A percentile compares a stretch with the other conserved stretches of the same genome.
These are phyloP conservation scores for Taiozyma onychis DNA, from an alignment of 1,139 yeast genomes.

Conservation along the genomic window DNA sequence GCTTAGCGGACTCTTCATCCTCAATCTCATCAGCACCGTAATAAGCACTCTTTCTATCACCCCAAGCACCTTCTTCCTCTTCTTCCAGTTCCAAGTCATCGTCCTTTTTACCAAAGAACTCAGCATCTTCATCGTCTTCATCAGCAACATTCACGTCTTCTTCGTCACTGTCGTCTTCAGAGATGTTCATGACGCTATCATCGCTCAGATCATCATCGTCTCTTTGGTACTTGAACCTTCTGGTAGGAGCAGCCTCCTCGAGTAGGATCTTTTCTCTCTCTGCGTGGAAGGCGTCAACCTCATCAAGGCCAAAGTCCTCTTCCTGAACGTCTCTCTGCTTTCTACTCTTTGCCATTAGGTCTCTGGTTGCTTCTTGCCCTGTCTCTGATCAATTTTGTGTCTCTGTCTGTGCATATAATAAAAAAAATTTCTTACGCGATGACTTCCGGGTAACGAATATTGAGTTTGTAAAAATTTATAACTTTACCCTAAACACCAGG, in stretches of 20 bases:
- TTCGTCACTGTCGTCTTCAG: conserved; percentile 39
- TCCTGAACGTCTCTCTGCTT: conserved; percentile 5
- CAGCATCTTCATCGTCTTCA: conserved; percentile 46
- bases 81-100: conserved; percentile 44
- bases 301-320: conserved; percentile 43
- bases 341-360: background rate
- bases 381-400: background rate
- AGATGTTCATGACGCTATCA: conserved; percentile 38
- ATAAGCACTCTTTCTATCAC: conserved; percentile 63
- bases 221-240: conserved; percentile 26
- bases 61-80: conserved; percentile 73
- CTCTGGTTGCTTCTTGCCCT: background rate
- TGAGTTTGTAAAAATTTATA: background rate
- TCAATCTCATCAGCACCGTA: conserved; percentile 78
- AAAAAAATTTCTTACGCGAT: conserved; percentile 10
- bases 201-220: conserved; percentile 43
- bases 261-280: conserved; percentile 56
- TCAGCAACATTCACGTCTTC: conserved; percentile 48
- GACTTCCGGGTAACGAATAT: conserved; percentile 9
- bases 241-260: conserved; percentile 47
- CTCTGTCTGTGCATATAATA: background rate
- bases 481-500: background rate
- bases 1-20: conserved; percentile 72
- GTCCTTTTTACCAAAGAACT: conserved; percentile 28
- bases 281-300: conserved; percentile 69